These are phyloP conservation scores for Puccinia polysora DNA, from an alignment of 1,284 basidiomycete species.

Conservation along the genomic window DNA sequence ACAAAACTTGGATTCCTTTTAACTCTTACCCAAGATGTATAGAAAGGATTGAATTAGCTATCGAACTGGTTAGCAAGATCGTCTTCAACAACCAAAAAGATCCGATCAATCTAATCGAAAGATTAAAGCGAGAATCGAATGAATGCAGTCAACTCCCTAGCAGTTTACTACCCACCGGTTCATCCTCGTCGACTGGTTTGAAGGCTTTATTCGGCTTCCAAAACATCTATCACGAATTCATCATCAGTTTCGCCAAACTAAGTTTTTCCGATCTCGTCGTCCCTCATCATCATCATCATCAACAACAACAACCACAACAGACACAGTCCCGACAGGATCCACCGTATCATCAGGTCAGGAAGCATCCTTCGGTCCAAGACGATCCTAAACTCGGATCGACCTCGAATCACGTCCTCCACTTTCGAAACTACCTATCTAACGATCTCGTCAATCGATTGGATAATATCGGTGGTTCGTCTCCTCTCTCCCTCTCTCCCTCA, in stretches of 20 bases:
- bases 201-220: neutral
- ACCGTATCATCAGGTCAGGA: too few relatives aligned
- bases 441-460: too few relatives aligned
- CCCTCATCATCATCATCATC: too few relatives aligned
- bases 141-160: neutral
- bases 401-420: too few relatives aligned
- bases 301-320: too few relatives aligned
- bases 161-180: neutral
- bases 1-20: neutral
- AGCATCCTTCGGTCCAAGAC: too few relatives aligned
- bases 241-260: conserved; percentile 15
- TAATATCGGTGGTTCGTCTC: too few relatives aligned
- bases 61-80: conserved; percentile 4
- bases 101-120: neutral
- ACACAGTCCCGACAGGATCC: too few relatives aligned
- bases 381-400: too few relatives aligned
- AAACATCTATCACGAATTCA: conserved; percentile 29
- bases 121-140: conserved; percentile 13
- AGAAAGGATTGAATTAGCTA: conserved; percentile 14
- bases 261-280: neutral
- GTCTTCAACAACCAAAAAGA: neutral
- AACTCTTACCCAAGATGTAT: neutral
- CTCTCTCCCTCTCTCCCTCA: too few relatives aligned
- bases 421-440: too few relatives aligned
- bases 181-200: neutral